Percentiles rank a stretch among this genome's conserved stretches.
These are phyloP conservation scores for Chamaecyparis obtusa DNA, from an alignment of 75 land plant species.

Conservation along the genomic window DNA sequence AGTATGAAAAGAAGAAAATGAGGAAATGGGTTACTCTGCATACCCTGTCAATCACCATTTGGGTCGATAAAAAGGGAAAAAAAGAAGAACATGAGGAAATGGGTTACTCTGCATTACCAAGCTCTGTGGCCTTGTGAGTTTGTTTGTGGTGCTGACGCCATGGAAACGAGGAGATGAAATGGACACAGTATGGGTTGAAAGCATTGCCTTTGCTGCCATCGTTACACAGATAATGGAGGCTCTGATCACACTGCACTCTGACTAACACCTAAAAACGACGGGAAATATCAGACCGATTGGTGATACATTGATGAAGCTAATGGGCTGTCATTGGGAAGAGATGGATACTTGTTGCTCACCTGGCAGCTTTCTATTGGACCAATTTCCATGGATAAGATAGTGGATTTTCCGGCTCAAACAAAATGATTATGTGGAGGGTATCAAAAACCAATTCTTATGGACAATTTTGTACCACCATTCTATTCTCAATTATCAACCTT, in stretches of 20 bases:
- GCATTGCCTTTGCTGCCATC: slow-evolving; percentile 7
- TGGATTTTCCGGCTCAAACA: neutral
- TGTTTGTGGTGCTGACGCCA: neutral
- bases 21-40: too few relatives aligned
- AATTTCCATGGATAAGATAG: neutral
- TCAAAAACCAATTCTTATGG: neutral
- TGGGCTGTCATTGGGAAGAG: neutral
- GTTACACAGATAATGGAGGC: neutral
- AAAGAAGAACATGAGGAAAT: neutral
- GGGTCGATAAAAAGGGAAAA: too few relatives aligned
- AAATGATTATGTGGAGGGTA: neutral
- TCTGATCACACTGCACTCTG: neutral
- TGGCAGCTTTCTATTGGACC: slow-evolving; percentile 8
- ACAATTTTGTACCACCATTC: neutral
- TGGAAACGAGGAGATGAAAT: neutral
- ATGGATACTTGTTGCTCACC: neutral
- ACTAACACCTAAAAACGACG: neutral
- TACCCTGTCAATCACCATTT: too few relatives aligned
- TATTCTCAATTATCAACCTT: neutral
- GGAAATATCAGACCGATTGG: neutral
- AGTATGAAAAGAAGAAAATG: too few relatives aligned
- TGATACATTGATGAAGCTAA: neutral
- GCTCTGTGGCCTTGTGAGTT: neutral
- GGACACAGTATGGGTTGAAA: neutral
- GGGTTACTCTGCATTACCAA: neutral